Evolutionary conservation across 192 early-diverging fungal species (phyloP).

Genomic region (Lobosporangium transversale): DNA sequence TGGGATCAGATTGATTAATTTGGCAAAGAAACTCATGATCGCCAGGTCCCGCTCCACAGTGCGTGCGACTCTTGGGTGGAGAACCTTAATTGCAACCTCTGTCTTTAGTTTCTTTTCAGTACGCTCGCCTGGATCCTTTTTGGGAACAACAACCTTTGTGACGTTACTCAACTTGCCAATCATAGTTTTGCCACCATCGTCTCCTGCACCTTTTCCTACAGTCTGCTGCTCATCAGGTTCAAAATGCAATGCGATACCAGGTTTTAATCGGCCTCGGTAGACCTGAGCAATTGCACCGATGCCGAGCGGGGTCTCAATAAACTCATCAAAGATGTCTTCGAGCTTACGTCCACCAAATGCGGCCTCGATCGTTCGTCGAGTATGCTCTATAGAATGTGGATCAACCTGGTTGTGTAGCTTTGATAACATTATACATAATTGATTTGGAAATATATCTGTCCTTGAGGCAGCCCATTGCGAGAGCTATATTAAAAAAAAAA

Average conservation of each 20-base stretch:
- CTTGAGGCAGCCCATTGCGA: constrained; percentile 96
- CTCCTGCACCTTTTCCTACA: no score
- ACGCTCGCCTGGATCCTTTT: constrained; percentile 12
- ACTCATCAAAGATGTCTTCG: constrained; percentile 80
- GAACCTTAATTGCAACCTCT: constrained; percentile 87
- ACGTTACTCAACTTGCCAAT: constrained; percentile 25
- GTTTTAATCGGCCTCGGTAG: constrained; percentile 51
- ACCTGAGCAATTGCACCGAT: constrained; percentile 98
- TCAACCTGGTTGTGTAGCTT: constrained; percentile 84
- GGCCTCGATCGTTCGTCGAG: constrained; percentile 68
- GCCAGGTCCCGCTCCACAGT: constrained; percentile 82
- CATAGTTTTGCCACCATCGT: constrained; percentile 33
- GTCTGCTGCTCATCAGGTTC: constrained; percentile 28
- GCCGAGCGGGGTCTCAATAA: constrained; percentile 82
- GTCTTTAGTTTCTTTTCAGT: constrained; percentile 48
- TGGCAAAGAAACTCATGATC: constrained; percentile 81
- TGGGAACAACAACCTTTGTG: constrained; percentile 16
- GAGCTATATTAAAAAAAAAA: constrained; percentile 53
- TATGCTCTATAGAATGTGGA: constrained; percentile 79
- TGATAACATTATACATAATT: constrained; percentile 78
- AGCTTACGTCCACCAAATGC: constrained; percentile 73
- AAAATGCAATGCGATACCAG: constrained; percentile 49
- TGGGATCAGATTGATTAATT: constrained; percentile 74
- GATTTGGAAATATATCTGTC: constrained; percentile 83
- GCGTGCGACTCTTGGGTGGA: constrained; percentile 82